phyloP scores from a whole-genome alignment of 2,329 filamentous ascomycete genomes.

The Claviceps purpurea region DNA sequence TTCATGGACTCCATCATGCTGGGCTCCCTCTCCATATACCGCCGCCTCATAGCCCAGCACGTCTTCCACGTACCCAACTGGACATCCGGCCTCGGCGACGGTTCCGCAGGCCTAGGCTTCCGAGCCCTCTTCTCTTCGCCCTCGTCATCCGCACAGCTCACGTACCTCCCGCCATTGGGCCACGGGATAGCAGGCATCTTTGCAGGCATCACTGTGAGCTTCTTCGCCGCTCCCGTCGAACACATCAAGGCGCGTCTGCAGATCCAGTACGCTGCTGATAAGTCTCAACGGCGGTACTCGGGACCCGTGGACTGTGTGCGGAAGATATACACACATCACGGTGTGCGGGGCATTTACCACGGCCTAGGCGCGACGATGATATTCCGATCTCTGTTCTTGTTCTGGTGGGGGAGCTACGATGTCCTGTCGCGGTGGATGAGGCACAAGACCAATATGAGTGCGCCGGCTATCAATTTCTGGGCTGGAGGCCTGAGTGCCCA shows the following conservation, averaged over 20 bases:
- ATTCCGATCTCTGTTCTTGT: conserved; percentile 91
- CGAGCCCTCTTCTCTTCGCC: neutral
- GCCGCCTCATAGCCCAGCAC: conserved; percentile 66
- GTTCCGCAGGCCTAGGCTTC: conserved; percentile 8
- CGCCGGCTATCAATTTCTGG: conserved; percentile 89
- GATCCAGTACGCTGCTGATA: conserved; percentile 77
- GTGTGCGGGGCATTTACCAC: conserved; percentile 69
- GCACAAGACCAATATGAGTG: conserved; percentile 54
- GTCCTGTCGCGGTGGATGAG: conserved; percentile 58
- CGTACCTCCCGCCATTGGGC: conserved; percentile 57
- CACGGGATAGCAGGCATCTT: conserved; percentile 80
- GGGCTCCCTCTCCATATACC: conserved; percentile 81
- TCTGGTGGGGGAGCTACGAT: conserved; percentile 96
- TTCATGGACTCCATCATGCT: conserved; percentile 92
- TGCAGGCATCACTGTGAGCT: conserved; percentile 79
- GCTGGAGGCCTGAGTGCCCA: conserved; percentile 87
- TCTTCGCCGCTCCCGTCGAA: conserved; percentile 87
- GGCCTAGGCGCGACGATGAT: conserved; percentile 74
- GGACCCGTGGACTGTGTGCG: conserved; percentile 74
- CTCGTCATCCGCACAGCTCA: conserved; percentile 3
- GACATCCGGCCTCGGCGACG: conserved; percentile 14
- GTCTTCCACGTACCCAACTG: conserved; percentile 47
- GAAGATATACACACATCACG: conserved; percentile 60
- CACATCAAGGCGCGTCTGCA: conserved; percentile 91
- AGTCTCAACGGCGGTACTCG: conserved; percentile 64